Base-by-base conservation (phyloP, 73 alveolate species). In the Durusdinium trenchii region DNA sequence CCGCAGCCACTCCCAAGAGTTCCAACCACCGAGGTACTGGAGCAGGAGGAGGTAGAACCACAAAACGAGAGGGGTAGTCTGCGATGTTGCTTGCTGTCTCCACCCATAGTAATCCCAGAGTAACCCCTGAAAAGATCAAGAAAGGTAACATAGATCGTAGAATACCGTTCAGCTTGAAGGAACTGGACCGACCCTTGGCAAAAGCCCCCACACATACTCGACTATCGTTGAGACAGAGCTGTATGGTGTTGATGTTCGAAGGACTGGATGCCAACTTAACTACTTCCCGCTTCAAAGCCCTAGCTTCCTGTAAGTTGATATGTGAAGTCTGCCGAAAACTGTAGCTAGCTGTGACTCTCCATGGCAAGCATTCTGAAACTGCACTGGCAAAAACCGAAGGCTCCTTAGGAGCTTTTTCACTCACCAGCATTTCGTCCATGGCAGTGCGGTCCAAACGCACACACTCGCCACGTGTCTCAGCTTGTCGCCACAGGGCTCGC, bases 11-110 rank as follows among this genome's bases (percentile, higher is more conserved):
- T 40, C 64, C 81, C 10, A 23, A 52, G 3, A 46, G 40, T 14
- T 20, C 35, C 54, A 86, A 35, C 95, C 95, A 86, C 0, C 54
- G 28, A 1, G 61, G 36, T 0, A 57, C 45, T 9, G 60, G 45
- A 32, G 16, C 0, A 54, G 95, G 95, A 38, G 95, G 60, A 2
- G 95, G 95, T 12, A 86, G 45, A 0, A 81, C 81, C 45, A 35
- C 38, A n/a, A 60, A 60, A 1, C 95, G 51, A 20, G 78, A 47
- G 0, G 95, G 95, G n/a, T 46, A 46, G 16, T 86, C 95, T 0
- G 95, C 95, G 5, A 62, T 40, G 62, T 86, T 86, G n/a, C n/a
- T 42, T 32, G 5, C 35, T 2, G 95, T 86, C 30, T 62, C 95
- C 2, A 86, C 40, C 95, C 95, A 86, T 5, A 35, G 26, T 6